These are phyloP conservation scores for Meyerozyma smithsonii DNA, from an alignment of 1,139 yeast species.

Conservation along the genomic window DNA sequence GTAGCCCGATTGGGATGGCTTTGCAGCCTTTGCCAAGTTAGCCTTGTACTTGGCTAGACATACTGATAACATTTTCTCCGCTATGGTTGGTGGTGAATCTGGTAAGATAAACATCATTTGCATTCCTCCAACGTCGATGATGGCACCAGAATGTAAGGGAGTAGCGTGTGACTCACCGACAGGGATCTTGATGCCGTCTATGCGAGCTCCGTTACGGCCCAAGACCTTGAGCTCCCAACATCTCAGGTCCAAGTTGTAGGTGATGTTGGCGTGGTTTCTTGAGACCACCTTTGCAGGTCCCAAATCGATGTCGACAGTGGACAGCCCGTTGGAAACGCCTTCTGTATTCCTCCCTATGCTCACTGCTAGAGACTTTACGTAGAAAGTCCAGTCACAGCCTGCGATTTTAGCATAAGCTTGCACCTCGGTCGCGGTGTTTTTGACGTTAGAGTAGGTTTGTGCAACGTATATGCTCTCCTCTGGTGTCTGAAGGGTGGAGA, in stretches of 20 bases:
- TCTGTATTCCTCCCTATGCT: conserved; percentile 87
- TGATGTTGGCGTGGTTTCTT: conserved; percentile 80
- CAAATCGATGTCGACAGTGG: conserved; percentile 74
- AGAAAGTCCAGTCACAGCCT: conserved; percentile 91
- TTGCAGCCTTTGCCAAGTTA: conserved; percentile 14
- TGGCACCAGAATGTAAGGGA: conserved; percentile 75
- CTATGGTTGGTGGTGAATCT: conserved; percentile 72
- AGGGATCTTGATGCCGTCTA: conserved; percentile 63
- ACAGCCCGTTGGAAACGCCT: conserved; percentile 16
- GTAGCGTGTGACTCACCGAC: conserved; percentile 45
- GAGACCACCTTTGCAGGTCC: conserved; percentile 97
- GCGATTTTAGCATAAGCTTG: conserved; percentile 96
- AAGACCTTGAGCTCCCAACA: conserved; percentile 80
- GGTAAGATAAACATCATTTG: conserved; percentile 99
- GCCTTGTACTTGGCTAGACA: conserved; percentile 31
- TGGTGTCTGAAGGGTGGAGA: conserved; percentile 44
- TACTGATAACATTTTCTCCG: conserved; percentile 45
- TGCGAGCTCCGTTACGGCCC: conserved; percentile 92
- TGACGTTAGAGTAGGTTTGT: conserved; percentile 55
- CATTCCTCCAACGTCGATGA: conserved; percentile 91
- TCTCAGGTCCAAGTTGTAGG: conserved; percentile 68
- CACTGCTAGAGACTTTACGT: conserved; percentile 75
- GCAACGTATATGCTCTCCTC: conserved; percentile 49
- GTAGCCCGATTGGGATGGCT: conserved; percentile 9
- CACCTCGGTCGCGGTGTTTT: conserved; percentile 74